A percentile compares a stretch with the other conserved stretches of the same genome.
Evolutionary conservation across 2,329 filamentous ascomycete species (phyloP).

Genomic region (Curvularia sp.): DNA sequence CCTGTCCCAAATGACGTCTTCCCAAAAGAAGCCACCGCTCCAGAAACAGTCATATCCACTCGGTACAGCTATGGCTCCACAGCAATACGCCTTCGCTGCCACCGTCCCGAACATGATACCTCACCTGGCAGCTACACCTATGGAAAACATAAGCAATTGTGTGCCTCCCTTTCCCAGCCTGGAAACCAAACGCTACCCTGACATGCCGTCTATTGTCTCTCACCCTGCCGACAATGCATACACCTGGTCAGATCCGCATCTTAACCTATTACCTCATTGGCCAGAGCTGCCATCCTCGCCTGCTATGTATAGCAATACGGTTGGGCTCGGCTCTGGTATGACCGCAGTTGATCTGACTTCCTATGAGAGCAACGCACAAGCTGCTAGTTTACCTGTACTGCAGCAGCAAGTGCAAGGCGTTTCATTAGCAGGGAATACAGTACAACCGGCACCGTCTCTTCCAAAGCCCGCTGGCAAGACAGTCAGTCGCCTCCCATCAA

Average conservation of each 20-base stretch:
- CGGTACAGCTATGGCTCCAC: background rate
- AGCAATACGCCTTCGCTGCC: background rate
- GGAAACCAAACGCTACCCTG: too few species aligned
- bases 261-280: background rate
- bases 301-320: background rate
- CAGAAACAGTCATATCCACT: background rate
- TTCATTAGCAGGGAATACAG: background rate
- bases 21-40: background rate
- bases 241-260: background rate
- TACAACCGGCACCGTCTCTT: background rate
- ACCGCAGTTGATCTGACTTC: background rate
- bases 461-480: background rate
- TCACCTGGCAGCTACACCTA: background rate
- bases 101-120: conserved; percentile 16
- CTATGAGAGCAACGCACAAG: background rate
- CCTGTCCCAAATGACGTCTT: background rate
- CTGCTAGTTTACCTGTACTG: background rate
- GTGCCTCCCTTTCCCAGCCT: background rate
- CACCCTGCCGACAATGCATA: background rate
- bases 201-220: background rate
- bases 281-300: background rate
- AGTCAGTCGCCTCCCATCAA: conserved; percentile 2
- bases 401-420: background rate
- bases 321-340: background rate
- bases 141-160: background rate